Evolutionary conservation across 352 stramenopile genomes (phyloP), one percentile per base, ranked within the genome.

Genomic region (Phytopythium delawarense): DNA sequence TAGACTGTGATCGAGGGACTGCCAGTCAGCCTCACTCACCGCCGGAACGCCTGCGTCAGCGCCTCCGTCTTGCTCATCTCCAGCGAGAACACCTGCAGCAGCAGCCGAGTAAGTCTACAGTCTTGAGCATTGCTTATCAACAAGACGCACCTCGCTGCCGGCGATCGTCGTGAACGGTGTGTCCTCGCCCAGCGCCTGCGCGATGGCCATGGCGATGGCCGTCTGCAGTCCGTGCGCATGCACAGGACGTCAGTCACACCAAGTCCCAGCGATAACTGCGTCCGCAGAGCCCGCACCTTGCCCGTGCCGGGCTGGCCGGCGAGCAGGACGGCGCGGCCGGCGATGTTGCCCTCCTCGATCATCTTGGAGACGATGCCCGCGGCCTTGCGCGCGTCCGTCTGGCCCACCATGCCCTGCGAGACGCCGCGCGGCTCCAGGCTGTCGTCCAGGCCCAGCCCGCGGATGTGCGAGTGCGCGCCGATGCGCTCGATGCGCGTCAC

Each of bases 21-120:
- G 28, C 28, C 28, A 32, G 28, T 4, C 28, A 32, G 7, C 5
- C 21, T 25, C 6, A 61, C 62, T 6, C 45, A 83, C 71, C 91
- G 82, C 51, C 97, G 89, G 69, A 99, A 98, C 1, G 96, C 96
- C 75, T 99, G 97, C 32, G 98, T 99, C 49, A 99, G 78, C 45
- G 97, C 97, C 72, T 99, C 98, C 12, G 98, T 99, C 84, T 99
- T 99, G 79, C 88, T 98, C 91, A 99, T 99, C 80, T 99, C 98
- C 7, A 99, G 80, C 40, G 95, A 99, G 68, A 99, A 99, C 30
- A 99, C 97, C 78, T 70, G 18, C 9, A 8, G 5, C 23, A 35
- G 16, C 25, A 37, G 35, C 12, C 35, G 12, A 9, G 35, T 40
- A 40, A 40, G 35, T 11, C 28, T 40, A 28, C 25, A 28, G 25